phyloP scores from a whole-genome alignment of 257 asterid species.

The Plantago elongata region DNA sequence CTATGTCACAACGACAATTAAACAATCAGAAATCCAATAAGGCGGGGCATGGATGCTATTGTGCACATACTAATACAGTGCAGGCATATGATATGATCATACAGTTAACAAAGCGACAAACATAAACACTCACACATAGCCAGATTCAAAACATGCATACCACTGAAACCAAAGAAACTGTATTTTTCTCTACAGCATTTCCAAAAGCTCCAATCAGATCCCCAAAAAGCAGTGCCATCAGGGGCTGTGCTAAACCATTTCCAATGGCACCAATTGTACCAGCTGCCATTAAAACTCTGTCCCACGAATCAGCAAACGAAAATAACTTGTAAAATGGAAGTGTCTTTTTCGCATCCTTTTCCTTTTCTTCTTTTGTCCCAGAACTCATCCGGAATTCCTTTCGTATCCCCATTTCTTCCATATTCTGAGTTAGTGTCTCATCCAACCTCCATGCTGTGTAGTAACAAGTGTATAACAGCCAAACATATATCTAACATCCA shows the following conservation, averaged over 20 bases:
- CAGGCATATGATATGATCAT: too few relatives aligned
- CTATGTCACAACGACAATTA: constrained; percentile 20
- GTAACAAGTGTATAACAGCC: too few relatives aligned
- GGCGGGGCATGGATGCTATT: neutral
- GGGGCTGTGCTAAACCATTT: constrained; percentile 29
- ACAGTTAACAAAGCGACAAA: too few relatives aligned
- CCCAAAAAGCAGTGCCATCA: constrained; percentile 38
- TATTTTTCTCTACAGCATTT: constrained; percentile 2
- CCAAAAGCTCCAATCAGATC: constrained; percentile 32
- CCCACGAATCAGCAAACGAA: constrained; percentile 36
- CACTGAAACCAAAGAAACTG: constrained; percentile 29
- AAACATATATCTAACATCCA: too few relatives aligned
- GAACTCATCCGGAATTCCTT: neutral
- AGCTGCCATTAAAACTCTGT: constrained; percentile 33
- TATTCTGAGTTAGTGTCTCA: neutral
- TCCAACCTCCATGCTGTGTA: neutral
- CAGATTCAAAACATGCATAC: neutral
- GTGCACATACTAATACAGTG: neutral
- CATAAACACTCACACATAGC: neutral
- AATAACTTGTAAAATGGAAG: constrained; percentile 37
- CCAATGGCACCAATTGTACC: constrained; percentile 45
- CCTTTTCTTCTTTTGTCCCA: constrained; percentile 4
- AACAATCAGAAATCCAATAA: neutral
- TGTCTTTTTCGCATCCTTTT: constrained; percentile 6
- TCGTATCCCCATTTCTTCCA: constrained; percentile 12